These are phyloP conservation scores for Lasiosphaeria miniovina DNA, from an alignment of 495 filamentous ascomycete genomes.

Conservation along the genomic window DNA sequence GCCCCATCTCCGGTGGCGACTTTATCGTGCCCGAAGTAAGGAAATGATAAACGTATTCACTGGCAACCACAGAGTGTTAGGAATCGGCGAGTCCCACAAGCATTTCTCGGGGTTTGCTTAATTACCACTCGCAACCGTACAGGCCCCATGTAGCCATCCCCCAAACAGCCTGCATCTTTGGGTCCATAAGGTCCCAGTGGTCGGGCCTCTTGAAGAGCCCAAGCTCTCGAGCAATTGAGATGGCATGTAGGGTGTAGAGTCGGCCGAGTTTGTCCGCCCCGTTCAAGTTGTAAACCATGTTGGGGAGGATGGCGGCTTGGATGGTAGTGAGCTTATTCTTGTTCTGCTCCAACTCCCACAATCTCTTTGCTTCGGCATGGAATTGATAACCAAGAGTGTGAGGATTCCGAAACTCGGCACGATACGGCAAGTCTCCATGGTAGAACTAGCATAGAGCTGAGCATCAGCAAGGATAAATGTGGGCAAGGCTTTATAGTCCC, in stretches of 20 bases:
- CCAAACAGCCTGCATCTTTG: constrained; percentile 14
- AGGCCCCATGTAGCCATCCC: constrained; percentile 33
- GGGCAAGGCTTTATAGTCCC: not conserved
- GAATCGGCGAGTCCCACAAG: not conserved
- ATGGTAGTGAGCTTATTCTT: constrained; percentile 23
- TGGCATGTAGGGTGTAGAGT: constrained; percentile 18
- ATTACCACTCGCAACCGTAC: constrained; percentile 27
- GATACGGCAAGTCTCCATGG: constrained; percentile 19
- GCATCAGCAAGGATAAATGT: not conserved
- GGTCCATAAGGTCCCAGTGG: constrained; percentile 1
- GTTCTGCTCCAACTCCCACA: constrained; percentile 31
- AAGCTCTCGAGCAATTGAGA: constrained; percentile 21
- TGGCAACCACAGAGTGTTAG: not conserved
- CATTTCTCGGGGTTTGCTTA: not conserved
- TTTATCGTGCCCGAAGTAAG: constrained; percentile 18
- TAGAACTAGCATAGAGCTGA: not conserved
- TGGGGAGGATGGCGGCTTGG: constrained; percentile 21
- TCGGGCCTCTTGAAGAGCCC: constrained; percentile 14
- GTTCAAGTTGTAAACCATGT: constrained; percentile 27
- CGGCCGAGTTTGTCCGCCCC: constrained; percentile 28
- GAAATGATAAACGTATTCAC: constrained; percentile 25
- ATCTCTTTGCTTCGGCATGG: constrained; percentile 30
- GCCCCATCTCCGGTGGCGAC: constrained; percentile 18
- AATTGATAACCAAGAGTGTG: constrained; percentile 31
- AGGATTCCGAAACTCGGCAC: constrained; percentile 29